Percentiles rank a stretch among this genome's conserved stretches.
phyloP scores from a whole-genome alignment of 1,284 basidiomycete species.

The Leccinum variabile region DNA sequence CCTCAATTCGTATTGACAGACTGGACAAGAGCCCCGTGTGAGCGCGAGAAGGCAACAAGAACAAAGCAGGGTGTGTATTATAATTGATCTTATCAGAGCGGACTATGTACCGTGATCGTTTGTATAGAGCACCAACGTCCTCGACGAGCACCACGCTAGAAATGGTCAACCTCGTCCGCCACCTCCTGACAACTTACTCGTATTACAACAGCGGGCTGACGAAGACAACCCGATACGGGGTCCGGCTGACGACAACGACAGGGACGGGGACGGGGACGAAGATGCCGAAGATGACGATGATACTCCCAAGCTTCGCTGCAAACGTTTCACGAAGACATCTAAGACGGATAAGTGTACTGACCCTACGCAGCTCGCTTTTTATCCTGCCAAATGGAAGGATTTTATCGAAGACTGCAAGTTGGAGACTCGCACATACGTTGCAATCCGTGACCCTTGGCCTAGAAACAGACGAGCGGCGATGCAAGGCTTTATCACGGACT shows the following conservation, averaged over 20 bases:
- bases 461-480: neutral
- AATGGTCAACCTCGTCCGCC: neutral
- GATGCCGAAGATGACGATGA: neutral
- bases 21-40: too few relatives aligned
- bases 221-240: too few relatives aligned
- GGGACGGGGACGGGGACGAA: too few relatives aligned
- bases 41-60: too few relatives aligned
- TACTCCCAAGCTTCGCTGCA: too few relatives aligned
- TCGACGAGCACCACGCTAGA: neutral
- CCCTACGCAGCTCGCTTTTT: neutral
- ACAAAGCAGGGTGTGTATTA: too few relatives aligned
- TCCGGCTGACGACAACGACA: too few relatives aligned
- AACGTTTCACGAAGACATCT: neutral
- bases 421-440: neutral
- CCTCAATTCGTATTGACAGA: too few relatives aligned
- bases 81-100: too few relatives aligned
- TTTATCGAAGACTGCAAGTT: neutral
- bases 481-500: neutral
- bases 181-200: neutral
- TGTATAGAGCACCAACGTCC: neutral
- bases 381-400: neutral
- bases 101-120: too few relatives aligned
- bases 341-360: neutral
- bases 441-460: neutral
- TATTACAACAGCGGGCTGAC: too few relatives aligned